Conservation (phyloP, 331 rosid species). For the Phaseolus coccineus region DNA sequence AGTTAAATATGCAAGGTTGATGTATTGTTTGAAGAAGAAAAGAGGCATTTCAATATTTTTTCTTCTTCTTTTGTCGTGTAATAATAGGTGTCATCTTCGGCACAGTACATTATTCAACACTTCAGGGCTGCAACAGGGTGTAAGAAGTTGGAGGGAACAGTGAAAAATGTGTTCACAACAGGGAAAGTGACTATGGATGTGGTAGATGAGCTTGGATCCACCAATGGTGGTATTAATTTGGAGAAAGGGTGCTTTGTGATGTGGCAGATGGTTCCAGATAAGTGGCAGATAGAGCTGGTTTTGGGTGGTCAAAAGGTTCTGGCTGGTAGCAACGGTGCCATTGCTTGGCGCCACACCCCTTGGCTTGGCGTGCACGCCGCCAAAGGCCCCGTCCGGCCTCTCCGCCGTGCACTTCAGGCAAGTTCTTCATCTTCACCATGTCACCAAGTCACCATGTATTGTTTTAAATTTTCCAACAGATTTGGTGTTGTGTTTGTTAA, state of each 20-base stretch:
- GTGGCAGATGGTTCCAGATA: constrained; percentile 97
- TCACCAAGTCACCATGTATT: neutral
- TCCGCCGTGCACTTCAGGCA: constrained; percentile 93
- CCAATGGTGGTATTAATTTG: constrained; percentile 48
- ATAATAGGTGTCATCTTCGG: constrained; percentile 74
- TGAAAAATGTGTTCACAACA: constrained; percentile 74
- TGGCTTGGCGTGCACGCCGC: constrained; percentile 95
- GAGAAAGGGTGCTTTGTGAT: constrained; percentile 91
- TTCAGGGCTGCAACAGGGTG: constrained; percentile 93
- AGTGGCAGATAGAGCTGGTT: constrained; percentile 89
- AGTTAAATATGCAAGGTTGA: constrained; percentile 14
- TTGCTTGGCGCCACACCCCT: constrained; percentile 97
- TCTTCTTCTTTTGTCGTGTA: neutral
- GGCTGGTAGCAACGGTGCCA: constrained; percentile 87
- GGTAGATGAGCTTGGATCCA: constrained; percentile 68
- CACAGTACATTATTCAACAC: constrained; percentile 87
- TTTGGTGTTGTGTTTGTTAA: constrained; percentile 11
- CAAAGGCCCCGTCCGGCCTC: constrained; percentile 85
- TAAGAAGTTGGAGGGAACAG: constrained; percentile 77
- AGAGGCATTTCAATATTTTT: neutral
- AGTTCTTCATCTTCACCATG: constrained; percentile 42
- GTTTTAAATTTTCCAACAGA: constrained; percentile 22
- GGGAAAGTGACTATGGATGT: constrained; percentile 82
- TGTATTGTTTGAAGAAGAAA: neutral
- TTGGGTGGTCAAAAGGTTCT: constrained; percentile 78